Conservation (phyloP, 1,284 basidiomycete genomes). For the Xerocomus amazonicus region DNA sequence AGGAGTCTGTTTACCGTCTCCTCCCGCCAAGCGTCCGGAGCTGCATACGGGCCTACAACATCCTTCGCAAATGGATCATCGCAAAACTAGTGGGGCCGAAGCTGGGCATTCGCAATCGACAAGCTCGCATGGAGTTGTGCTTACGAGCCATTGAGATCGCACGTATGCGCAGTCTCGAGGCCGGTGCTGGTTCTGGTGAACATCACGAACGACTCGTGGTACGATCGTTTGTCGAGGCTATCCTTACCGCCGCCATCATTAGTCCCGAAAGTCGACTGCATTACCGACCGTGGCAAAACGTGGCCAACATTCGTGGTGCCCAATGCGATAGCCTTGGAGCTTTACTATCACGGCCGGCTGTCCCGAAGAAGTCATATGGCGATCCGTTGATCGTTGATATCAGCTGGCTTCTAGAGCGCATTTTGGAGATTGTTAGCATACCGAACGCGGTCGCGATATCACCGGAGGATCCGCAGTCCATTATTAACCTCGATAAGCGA, state of each 20-base stretch:
- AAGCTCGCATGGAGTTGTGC: conserved; percentile 66
- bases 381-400: conserved; percentile 66
- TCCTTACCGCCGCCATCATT: conserved; percentile 64
- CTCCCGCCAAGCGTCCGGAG: conserved; percentile 70
- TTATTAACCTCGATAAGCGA: conserved; percentile 79
- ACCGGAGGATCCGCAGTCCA: conserved; percentile 47
- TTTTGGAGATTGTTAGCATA: conserved; percentile 71
- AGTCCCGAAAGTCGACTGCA: conserved; percentile 74
- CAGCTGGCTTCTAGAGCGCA: conserved; percentile 76
- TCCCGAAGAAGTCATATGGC: conserved; percentile 42
- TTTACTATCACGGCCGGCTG: conserved; percentile 49
- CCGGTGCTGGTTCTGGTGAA: conserved; percentile 28
- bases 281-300: conserved; percentile 66
- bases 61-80: conserved; percentile 74
- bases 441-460: conserved; percentile 65
- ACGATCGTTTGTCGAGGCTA: conserved; percentile 74
- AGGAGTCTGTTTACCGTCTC: conserved; percentile 66
- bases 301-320: conserved; percentile 56
- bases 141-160: conserved; percentile 69
- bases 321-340: conserved; percentile 57
- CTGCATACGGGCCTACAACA: conserved; percentile 68
- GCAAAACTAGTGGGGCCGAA: conserved; percentile 60
- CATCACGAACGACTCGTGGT: conserved; percentile 53
- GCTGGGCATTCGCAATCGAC: conserved; percentile 58
- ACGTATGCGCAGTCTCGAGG: conserved; percentile 54